These are phyloP conservation scores for Alternaria solani DNA, from an alignment of 2,329 filamentous ascomycete genomes.

Conservation along the genomic window DNA sequence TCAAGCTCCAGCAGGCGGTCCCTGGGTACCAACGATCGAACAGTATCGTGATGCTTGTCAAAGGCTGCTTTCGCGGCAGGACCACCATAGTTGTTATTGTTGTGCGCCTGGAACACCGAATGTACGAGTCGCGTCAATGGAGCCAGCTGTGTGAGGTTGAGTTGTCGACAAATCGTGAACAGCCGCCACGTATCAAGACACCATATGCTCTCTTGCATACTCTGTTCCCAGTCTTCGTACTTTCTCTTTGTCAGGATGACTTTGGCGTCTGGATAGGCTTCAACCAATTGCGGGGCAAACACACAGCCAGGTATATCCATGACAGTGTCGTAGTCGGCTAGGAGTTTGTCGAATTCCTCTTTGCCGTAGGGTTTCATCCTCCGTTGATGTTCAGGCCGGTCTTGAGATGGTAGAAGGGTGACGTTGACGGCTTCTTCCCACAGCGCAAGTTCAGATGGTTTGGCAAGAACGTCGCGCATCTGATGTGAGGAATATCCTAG, in stretches of 20 bases:
- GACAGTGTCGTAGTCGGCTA: constrained; percentile 54
- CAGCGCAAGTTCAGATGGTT: constrained; percentile 27
- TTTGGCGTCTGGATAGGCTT: constrained; percentile 46
- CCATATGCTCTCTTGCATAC: constrained; percentile 39
- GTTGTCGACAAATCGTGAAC: constrained; percentile 27
- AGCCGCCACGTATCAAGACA: constrained; percentile 35
- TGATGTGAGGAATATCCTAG: constrained; percentile 43
- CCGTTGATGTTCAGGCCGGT: constrained; percentile 19
- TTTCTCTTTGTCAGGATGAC: constrained; percentile 44
- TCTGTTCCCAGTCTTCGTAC: constrained; percentile 38
- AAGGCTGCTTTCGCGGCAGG: constrained; percentile 30
- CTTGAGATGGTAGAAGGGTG: constrained; percentile 27
- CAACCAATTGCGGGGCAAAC: constrained; percentile 39
- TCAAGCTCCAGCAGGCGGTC: constrained; percentile 38
- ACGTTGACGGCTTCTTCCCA: constrained; percentile 44
- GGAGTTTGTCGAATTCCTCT: constrained; percentile 57
- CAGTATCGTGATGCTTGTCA: constrained; percentile 34
- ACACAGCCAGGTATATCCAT: constrained; percentile 40
- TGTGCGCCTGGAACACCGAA: constrained; percentile 32
- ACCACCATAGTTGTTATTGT: constrained; percentile 35
- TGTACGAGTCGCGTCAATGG: constrained; percentile 35
- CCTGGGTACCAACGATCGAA: constrained; percentile 32
- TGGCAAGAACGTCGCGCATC: constrained; percentile 33
- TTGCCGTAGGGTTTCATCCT: constrained; percentile 34
- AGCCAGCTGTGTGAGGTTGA: constrained; percentile 33